A percentile compares a stretch with the other conserved stretches of the same genome.
Conservation (phyloP, 768 basidiomycete species). For the Galerina sulciceps region DNA sequence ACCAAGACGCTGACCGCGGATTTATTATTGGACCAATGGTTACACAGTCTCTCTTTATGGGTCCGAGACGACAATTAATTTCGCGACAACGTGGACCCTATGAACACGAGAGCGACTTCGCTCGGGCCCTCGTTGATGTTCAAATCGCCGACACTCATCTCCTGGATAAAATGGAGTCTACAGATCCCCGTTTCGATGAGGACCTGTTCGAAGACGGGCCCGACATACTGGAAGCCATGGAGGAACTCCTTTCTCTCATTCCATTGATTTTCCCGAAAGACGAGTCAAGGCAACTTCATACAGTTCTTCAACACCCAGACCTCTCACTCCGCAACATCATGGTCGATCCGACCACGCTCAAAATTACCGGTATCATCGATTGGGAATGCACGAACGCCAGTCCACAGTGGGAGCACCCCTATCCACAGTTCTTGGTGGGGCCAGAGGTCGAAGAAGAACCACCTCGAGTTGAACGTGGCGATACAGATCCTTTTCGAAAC, state of each 20-base stretch:
- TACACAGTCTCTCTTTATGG: slow-evolving; percentile 14
- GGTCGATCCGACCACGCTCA: slow-evolving; percentile 15
- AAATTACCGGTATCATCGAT: slow-evolving; percentile 22
- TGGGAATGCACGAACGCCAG: slow-evolving; percentile 21
- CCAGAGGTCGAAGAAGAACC: not conserved
- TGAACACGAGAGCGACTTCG: slow-evolving; percentile 13
- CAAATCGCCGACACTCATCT: slow-evolving; percentile 9
- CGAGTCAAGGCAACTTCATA: not conserved
- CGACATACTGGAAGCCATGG: not conserved
- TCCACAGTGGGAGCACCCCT: slow-evolving; percentile 18
- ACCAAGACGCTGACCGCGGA: not conserved
- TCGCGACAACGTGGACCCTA: slow-evolving; percentile 19
- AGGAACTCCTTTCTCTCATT: not conserved
- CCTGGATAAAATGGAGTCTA: not conserved
- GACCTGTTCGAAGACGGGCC: not conserved
- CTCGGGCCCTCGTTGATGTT: slow-evolving; percentile 12
- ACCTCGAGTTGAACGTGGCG: not conserved
- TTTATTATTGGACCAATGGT: slow-evolving; percentile 1
- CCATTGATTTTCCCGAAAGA: not conserved
- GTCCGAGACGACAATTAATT: slow-evolving; percentile 11
- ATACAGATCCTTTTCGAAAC: not conserved
- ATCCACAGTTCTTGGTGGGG: slow-evolving; percentile 13
- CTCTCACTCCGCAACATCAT: slow-evolving; percentile 20
- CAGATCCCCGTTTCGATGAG: slow-evolving; percentile 3
- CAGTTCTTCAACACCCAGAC: slow-evolving; percentile 15